Evolutionary conservation across 352 stramenopile genomes (phyloP).

Genomic region (Phytopythium oedochilum): DNA sequence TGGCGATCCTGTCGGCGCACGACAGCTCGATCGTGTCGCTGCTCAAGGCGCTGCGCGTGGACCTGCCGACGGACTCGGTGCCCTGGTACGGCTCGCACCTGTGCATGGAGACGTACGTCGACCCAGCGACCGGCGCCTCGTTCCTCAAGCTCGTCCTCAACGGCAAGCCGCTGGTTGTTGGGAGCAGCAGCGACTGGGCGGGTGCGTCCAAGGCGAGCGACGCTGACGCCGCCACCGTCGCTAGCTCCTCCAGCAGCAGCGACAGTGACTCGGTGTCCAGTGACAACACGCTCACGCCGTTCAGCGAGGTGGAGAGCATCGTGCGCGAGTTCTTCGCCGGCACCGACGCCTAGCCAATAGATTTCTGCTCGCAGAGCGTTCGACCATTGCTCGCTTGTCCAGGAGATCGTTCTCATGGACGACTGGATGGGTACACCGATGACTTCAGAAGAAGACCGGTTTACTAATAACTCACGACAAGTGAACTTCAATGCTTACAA

Average conservation of each 20-base stretch:
- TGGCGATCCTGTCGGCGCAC: slow-evolving; percentile 23
- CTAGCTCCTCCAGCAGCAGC: slow-evolving; percentile 3
- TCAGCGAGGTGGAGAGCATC: slow-evolving; percentile 39
- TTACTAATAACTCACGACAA: too few relatives aligned
- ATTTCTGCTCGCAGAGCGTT: too few relatives aligned
- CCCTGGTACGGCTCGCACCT: slow-evolving; percentile 11
- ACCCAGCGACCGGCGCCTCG: not conserved
- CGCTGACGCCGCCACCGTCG: too few relatives aligned
- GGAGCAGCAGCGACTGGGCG: slow-evolving; percentile 1
- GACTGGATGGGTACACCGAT: too few relatives aligned
- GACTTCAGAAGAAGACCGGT: too few relatives aligned
- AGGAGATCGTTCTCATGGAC: too few relatives aligned
- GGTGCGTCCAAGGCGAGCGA: slow-evolving; percentile 1
- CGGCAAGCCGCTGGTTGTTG: slow-evolving; percentile 2
- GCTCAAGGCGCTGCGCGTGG: slow-evolving; percentile 16
- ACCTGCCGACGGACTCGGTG: slow-evolving; percentile 4
- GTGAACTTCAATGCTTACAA: too few relatives aligned
- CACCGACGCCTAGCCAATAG: not conserved
- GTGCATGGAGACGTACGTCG: slow-evolving; percentile 10
- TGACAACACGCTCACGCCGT: slow-evolving; percentile 33
- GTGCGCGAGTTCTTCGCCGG: slow-evolving; percentile 23
- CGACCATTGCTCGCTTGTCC: too few relatives aligned
- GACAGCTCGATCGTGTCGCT: slow-evolving; percentile 22
- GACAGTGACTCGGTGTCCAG: not conserved
- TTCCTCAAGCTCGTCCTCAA: slow-evolving; percentile 8